These are phyloP conservation scores for Phytophthora agathidicida DNA, from an alignment of 352 stramenopile genomes.

Conservation along the genomic window DNA sequence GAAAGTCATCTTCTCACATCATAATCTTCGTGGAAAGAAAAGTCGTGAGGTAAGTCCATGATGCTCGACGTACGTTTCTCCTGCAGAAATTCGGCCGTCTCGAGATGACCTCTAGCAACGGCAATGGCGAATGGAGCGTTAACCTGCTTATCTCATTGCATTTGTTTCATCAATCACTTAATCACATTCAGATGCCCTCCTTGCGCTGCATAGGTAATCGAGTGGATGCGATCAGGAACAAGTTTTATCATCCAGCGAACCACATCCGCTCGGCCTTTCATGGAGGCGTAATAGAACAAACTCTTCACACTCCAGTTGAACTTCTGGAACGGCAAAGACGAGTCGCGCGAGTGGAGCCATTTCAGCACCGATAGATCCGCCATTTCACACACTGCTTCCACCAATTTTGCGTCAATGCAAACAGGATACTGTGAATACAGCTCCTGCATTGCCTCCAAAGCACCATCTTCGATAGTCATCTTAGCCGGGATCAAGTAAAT, in stretches of 20 bases:
- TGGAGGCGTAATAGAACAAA: background rate
- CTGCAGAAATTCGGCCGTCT: conserved; percentile 1
- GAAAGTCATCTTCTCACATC: too few species aligned
- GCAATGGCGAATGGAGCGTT: background rate
- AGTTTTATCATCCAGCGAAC: conserved; percentile 13
- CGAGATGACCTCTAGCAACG: background rate
- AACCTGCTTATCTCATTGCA: background rate
- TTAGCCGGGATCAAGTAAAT: conserved; percentile 5
- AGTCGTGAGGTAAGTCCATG: too few species aligned
- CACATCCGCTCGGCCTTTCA: background rate
- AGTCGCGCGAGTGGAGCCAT: background rate
- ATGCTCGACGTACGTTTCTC: background rate
- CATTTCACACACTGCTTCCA: background rate
- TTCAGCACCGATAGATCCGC: conserved; percentile 8
- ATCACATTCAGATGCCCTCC: conserved; percentile 5
- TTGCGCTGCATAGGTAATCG: background rate
- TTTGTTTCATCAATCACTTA: conserved; percentile 1
- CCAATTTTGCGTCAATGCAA: background rate
- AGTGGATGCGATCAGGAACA: conserved; percentile 1
- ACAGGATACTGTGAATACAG: conserved; percentile 1
- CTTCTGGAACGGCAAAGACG: conserved; percentile 1
- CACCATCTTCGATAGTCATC: background rate
- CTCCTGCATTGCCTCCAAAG: conserved; percentile 2
- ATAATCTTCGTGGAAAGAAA: too few species aligned
- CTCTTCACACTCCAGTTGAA: background rate